phyloP scores from a whole-genome alignment of 2,329 filamentous ascomycete genomes.

The Plectosphaerella sp. region DNA sequence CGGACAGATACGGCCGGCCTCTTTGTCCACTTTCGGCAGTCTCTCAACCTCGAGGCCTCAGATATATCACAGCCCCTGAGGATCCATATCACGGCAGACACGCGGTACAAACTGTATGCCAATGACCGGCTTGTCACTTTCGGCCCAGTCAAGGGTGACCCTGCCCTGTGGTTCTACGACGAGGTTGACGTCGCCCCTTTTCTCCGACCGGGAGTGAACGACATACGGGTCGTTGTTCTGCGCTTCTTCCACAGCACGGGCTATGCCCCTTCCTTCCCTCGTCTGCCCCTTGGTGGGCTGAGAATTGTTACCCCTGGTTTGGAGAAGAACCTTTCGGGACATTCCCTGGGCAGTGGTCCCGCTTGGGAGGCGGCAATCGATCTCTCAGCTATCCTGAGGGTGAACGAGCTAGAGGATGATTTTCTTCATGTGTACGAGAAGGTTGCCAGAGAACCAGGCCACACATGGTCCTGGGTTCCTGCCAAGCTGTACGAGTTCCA shows the following conservation, averaged over 20 bases:
- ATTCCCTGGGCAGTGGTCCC: too few relatives aligned
- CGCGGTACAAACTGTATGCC: slow-evolving; percentile 18
- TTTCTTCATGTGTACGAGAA: slow-evolving; percentile 13
- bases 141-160: slow-evolving; percentile 17
- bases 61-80: background rate
- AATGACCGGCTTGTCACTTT: slow-evolving; percentile 13
- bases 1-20: slow-evolving; percentile 2
- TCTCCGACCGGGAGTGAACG: slow-evolving; percentile 11
- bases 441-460: background rate
- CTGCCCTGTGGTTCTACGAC: slow-evolving; percentile 18
- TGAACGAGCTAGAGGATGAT: slow-evolving; percentile 10
- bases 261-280: slow-evolving; percentile 11
- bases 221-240: slow-evolving; percentile 10
- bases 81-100: slow-evolving; percentile 17
- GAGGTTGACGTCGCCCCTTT: slow-evolving; percentile 14
- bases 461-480: background rate
- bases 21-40: slow-evolving; percentile 11
- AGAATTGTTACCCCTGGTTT: background rate
- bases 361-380: slow-evolving; percentile 9
- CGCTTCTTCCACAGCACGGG: slow-evolving; percentile 11
- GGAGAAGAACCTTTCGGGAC: too few relatives aligned
- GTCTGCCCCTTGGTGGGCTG: slow-evolving; percentile 9
- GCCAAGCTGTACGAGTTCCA: slow-evolving; percentile 15
- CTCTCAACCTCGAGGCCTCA: slow-evolving; percentile 1
- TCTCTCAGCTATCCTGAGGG: slow-evolving; percentile 1